Percentiles rank a stretch among this genome's conserved stretches.
Conservation (phyloP, 1,284 basidiomycete genomes). For the Coriolopsis trogii region DNA sequence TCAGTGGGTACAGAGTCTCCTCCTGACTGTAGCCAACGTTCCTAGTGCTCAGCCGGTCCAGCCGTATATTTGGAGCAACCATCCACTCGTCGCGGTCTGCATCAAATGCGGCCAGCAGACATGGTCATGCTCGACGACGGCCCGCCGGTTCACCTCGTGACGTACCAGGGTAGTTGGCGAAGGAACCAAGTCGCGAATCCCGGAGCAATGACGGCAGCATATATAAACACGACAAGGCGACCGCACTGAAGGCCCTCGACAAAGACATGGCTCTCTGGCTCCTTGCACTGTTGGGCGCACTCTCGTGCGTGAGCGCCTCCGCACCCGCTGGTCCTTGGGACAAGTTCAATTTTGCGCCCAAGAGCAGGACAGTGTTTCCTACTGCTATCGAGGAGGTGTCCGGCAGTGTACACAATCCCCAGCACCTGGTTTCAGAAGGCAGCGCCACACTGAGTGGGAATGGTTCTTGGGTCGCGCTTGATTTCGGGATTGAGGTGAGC, state of each 20-base stretch:
- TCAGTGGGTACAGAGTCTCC: too few species aligned
- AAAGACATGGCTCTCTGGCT: constrained; percentile 11
- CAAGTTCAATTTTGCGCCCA: constrained; percentile 48
- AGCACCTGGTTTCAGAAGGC: constrained; percentile 34
- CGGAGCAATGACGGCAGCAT: background rate
- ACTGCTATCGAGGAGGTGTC: constrained; percentile 34
- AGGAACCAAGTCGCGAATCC: background rate
- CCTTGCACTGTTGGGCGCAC: constrained; percentile 1
- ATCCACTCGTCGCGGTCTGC: background rate
- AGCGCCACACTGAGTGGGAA: constrained; percentile 39
- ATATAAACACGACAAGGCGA: background rate
- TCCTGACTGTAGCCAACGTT: too few species aligned
- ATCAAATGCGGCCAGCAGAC: constrained; percentile 18
- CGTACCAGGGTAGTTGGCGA: background rate
- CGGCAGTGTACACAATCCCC: constrained; percentile 38
- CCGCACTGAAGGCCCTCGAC: background rate
- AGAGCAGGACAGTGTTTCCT: constrained; percentile 42
- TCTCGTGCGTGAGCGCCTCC: constrained; percentile 14
- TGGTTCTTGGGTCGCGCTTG: constrained; percentile 45
- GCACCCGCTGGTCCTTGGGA: constrained; percentile 51
- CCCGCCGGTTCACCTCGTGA: constrained; percentile 21
- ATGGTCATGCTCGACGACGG: constrained; percentile 6
- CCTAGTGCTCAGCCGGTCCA: too few species aligned
- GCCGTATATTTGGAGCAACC: background rate
- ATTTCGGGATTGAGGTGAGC: constrained; percentile 50